phyloP scores from a whole-genome alignment of 352 stramenopile species.

The Pythium phragmitis region DNA sequence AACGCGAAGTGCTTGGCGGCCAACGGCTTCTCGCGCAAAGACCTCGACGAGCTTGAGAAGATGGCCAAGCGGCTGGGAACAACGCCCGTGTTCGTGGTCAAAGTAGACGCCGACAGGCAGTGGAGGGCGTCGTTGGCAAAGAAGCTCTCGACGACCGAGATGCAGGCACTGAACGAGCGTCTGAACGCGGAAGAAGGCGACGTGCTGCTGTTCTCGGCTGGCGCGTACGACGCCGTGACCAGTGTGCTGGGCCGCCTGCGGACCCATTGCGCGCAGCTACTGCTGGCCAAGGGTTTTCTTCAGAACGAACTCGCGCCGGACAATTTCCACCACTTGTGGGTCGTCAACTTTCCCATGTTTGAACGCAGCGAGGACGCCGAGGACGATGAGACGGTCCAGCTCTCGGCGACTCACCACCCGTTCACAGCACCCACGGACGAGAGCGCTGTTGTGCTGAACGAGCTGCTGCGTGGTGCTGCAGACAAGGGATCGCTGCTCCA shows the following conservation, averaged over 20 bases:
- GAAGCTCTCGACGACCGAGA: constrained; percentile 48
- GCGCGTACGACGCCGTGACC: constrained; percentile 56
- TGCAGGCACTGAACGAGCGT: constrained; percentile 42
- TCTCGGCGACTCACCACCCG: constrained; percentile 84
- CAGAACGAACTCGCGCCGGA: constrained; percentile 58
- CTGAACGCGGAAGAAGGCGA: constrained; percentile 64
- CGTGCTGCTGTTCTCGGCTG: constrained; percentile 63
- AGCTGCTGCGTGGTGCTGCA: constrained; percentile 34
- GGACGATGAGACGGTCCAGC: constrained; percentile 30
- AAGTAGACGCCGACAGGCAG: constrained; percentile 49
- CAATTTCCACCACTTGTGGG: constrained; percentile 83
- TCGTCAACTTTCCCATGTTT: constrained; percentile 89
- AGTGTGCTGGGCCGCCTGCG: constrained; percentile 65
- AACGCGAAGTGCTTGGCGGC: too few relatives aligned
- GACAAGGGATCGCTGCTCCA: constrained; percentile 40
- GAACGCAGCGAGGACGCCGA: constrained; percentile 57
- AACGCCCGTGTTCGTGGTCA: constrained; percentile 54
- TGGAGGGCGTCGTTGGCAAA: constrained; percentile 78
- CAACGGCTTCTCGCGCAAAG: constrained; percentile 69
- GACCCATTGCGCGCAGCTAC: constrained; percentile 55
- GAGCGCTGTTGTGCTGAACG: constrained; percentile 41
- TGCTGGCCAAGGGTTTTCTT: constrained; percentile 60
- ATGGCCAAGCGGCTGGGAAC: constrained; percentile 47
- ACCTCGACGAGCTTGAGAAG: constrained; percentile 61
- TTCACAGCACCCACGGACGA: constrained; percentile 75